Evolutionary conservation across 805 yeast genomes (phyloP), one percentile per base, ranked within the genome.

Genomic region (Wickerhamiella spandovensis): DNA sequence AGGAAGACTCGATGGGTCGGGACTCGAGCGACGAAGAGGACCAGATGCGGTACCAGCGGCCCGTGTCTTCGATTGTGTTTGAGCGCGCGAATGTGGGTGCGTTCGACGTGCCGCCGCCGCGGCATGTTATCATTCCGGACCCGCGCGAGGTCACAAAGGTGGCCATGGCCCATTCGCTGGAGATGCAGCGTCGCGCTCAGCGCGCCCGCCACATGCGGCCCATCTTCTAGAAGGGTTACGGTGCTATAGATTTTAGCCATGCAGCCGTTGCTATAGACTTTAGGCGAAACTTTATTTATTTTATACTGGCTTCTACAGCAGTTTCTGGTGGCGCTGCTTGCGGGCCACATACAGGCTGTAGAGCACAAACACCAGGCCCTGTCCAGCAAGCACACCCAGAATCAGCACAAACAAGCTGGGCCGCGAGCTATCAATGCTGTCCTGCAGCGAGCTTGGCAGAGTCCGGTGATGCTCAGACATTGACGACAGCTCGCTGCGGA

Each of bases 121-220:
- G 46, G 13, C 48, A 56, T 10, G 60, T 59, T n/a, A 23, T 46
- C 15, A 57, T 59, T 46, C 62, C 62, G 2, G 62, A 59, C 32
- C 62, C 62, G 2, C 56, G 58, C 32, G 46, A 47, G 25, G 51
- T 54, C n/a, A 47, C 44, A 23, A 46, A 44, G 12, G 30, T 44
- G 24, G 46, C 46, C 18, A 44, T 44, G 46, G 18, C 38, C 10
- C 46, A 44, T 22, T 23, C 46, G 22, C 12, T 28, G 12, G 46
- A 44, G 18, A 24, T 28, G 38, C 46, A 44, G 38, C 21, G 38
- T 23, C 46, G 46, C 8, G n/a, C 23, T n/a, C 46, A 44, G 38
- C 23, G 39, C 5, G 39, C 39, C 20, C 39, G 39, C 5, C 39
- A 35, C 9, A 35, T 35, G 39, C 39, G 39, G 12, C 32, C 32